Evolutionary conservation across 179 eudicot species (phyloP), one percentile per base, ranked within the genome.

Genomic region (Beta lomatogona): DNA sequence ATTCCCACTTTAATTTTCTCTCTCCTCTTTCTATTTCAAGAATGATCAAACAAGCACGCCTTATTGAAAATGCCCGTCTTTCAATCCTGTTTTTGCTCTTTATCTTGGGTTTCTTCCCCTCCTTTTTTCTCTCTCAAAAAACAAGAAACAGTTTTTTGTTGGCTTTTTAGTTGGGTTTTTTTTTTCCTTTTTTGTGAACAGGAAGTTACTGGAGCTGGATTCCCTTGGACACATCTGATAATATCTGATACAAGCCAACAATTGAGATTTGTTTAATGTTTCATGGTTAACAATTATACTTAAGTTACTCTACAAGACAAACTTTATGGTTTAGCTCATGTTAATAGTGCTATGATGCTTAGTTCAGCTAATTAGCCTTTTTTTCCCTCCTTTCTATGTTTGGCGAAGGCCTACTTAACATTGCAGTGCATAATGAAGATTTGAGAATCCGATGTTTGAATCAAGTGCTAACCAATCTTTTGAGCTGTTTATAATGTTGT

Each of bases 1-100:
- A 72, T 57, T 68, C 77, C 3, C 58, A 13, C 71, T 64, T n/a
- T 71, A 8, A 73, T 66, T 25, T 59, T 76, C 44, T 65, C 59
- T 59, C 28, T 54, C 8, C 41, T 67, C 6, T 59, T 63, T 63
- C 22, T 36, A 4, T 46, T 75, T 44, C 78, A 5, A 81, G 84
- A 75, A 81, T 82, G 84, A 85, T 87, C 55, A 85, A 74, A 75
- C 67, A 76, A 82, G 84, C 87, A 85, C 64, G 87, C 84, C 73
- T 65, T 70, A 16, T 2, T 13, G 36, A 63, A 63, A 64, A 60
- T 52, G 67, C 61, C 25, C 12, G 19, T 15, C 19, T 48, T 77
- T 44, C 41, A 63, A 41, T 69, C 53, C 52, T 16, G 25, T 2
- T 21, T 25, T 48, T 64, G 60, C 53, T 65, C 67, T 14, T 48